Conservation (phyloP, 176 grass and related monocot species). For the Avena sativa region DNA sequence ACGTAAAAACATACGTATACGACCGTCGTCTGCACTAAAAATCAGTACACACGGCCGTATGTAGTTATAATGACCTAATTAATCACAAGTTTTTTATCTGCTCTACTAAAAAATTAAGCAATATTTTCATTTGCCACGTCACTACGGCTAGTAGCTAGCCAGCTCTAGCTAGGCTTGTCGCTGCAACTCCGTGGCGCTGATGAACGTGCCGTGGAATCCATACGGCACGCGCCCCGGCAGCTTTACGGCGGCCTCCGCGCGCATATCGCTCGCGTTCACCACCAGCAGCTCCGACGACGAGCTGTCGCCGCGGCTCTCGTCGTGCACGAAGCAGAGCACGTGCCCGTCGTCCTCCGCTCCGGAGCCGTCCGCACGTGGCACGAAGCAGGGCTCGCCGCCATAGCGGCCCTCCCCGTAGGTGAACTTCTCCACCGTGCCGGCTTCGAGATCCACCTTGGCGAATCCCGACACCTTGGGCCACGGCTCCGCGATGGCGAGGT, state of each 20-base stretch:
- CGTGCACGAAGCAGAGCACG: conserved; percentile 80
- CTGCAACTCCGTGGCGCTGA: conserved; percentile 54
- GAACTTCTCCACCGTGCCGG: conserved; percentile 66
- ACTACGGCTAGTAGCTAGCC: not conserved
- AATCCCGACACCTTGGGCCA: conserved; percentile 97
- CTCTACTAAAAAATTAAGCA: conserved; percentile 23
- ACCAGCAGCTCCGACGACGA: conserved; percentile 73
- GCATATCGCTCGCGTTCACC: conserved; percentile 64
- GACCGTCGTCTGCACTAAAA: conserved; percentile 44
- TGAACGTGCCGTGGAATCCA: conserved; percentile 88
- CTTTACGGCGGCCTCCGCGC: conserved; percentile 64
- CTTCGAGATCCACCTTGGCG: conserved; percentile 82
- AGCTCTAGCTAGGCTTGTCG: conserved; percentile 52
- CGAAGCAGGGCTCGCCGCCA: conserved; percentile 93
- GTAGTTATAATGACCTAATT: not conserved
- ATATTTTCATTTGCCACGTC: conserved; percentile 13
- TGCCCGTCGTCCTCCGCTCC: conserved; percentile 72
- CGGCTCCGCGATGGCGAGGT: conserved; percentile 91
- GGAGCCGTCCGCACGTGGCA: conserved; percentile 42
- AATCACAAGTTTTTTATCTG: not conserved
- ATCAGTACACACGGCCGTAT: conserved; percentile 9
- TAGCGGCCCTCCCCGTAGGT: conserved; percentile 71
- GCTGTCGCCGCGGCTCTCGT: conserved; percentile 44
- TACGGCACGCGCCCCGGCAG: conserved; percentile 85
- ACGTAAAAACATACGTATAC: not conserved